phyloP scores from a whole-genome alignment of 768 basidiomycete species.

The Collybia nuda region DNA sequence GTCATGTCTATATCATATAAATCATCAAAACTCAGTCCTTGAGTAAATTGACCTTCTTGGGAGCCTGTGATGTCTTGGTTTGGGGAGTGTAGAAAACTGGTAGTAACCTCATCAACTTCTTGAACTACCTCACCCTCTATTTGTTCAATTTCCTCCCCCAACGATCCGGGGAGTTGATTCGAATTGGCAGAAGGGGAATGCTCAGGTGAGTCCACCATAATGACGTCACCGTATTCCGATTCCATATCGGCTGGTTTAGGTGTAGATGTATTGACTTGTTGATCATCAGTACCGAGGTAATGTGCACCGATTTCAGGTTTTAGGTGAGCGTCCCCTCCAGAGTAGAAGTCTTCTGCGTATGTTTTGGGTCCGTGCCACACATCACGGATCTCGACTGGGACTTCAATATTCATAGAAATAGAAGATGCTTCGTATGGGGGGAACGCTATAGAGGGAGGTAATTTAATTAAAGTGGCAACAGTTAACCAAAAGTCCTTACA shows the following conservation, averaged over 20 bases:
- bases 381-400: constrained; percentile 31
- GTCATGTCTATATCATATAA: no score
- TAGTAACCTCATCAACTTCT: no score
- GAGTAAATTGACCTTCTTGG: no score
- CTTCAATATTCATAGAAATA: not conserved
- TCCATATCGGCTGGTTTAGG: not conserved
- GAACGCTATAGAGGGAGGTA: not conserved
- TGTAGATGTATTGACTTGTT: not conserved
- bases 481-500: constrained; percentile 5
- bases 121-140: no score
- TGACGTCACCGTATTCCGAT: not conserved
- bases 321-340: constrained; percentile 37
- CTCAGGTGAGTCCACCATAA: not conserved
- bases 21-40: no score
- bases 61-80: no score
- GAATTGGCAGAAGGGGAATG: no score
- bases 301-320: constrained; percentile 18
- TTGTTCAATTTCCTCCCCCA: no score
- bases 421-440: constrained; percentile 7
- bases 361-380: constrained; percentile 38
- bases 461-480: not conserved
- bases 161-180: no score
- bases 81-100: no score
- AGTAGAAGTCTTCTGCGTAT: constrained; percentile 43
- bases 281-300: constrained; percentile 19